Conservation (phyloP, 2,329 filamentous ascomycete genomes). For the Colletotrichum agaves region DNA sequence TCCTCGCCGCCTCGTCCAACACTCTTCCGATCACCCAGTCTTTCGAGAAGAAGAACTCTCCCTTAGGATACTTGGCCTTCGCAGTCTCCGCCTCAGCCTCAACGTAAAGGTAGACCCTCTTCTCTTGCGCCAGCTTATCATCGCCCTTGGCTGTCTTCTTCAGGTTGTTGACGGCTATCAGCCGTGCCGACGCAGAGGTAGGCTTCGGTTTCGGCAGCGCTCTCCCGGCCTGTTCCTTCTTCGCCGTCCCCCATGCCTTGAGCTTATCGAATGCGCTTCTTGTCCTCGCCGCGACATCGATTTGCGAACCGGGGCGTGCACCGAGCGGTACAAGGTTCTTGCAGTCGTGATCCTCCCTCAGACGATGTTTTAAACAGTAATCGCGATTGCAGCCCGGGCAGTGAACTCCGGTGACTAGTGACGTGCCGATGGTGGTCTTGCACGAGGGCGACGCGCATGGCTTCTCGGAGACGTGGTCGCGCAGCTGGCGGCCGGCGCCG, state of each 20-base stretch:
- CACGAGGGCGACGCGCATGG: constrained; percentile 75
- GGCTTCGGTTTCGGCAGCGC: constrained; percentile 72
- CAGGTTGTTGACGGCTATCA: constrained; percentile 78
- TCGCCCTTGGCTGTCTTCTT: constrained; percentile 94
- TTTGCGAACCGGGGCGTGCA: constrained; percentile 55
- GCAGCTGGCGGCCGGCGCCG: constrained; percentile 64
- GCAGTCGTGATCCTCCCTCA: constrained; percentile 87
- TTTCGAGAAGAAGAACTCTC: constrained; percentile 81
- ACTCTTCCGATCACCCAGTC: constrained; percentile 93
- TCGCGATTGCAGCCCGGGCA: constrained; percentile 77
- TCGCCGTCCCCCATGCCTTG: constrained; percentile 81
- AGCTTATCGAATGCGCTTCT: constrained; percentile 80
- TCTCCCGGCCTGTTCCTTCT: constrained; percentile 70
- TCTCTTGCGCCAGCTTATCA: constrained; percentile 80
- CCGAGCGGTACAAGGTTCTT: constrained; percentile 73
- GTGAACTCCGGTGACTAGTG: constrained; percentile 74
- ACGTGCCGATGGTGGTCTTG: constrained; percentile 77
- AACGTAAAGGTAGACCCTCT: constrained; percentile 89
- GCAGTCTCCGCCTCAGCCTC: constrained; percentile 91
- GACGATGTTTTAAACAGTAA: constrained; percentile 82
- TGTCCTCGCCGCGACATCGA: constrained; percentile 71
- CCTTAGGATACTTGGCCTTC: constrained; percentile 82
- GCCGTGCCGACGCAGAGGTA: constrained; percentile 69
- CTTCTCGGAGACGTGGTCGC: constrained; percentile 68
- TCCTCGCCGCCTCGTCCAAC: constrained; percentile 80